Conservation (phyloP, 2,329 filamentous ascomycete species). For the Hirsutella thompsonii region DNA sequence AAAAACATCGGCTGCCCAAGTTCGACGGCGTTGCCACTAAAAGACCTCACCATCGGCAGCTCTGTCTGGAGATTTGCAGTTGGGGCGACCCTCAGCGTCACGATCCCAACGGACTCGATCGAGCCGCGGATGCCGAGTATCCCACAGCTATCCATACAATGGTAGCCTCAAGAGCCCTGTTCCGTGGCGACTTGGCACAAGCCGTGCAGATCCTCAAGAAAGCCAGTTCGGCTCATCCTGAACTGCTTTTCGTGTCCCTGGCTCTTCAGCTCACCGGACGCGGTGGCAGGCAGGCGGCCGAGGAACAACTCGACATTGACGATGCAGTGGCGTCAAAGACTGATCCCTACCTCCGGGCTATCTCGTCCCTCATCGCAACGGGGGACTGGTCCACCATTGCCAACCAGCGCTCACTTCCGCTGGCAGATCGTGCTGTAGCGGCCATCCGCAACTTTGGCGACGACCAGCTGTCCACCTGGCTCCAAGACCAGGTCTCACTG, state of each 20-base stretch:
- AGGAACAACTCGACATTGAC: constrained; percentile 44
- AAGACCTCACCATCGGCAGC: constrained; percentile 56
- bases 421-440: constrained; percentile 62
- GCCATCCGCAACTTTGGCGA: constrained; percentile 56
- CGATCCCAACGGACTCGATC: constrained; percentile 29
- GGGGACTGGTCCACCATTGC: constrained; percentile 66
- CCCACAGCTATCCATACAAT: constrained; percentile 53
- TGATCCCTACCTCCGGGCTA: constrained; percentile 68
- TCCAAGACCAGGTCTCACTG: constrained; percentile 49
- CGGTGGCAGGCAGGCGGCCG: constrained; percentile 28
- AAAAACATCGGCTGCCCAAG: constrained; percentile 44
- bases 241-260: constrained; percentile 56
- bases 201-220: constrained; percentile 59
- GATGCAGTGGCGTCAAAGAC: constrained; percentile 48
- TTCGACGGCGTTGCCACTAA: constrained; percentile 52
- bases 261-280: constrained; percentile 51
- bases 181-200: constrained; percentile 55
- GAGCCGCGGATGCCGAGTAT: constrained; percentile 28
- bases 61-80: constrained; percentile 63
- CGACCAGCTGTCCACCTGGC: constrained; percentile 50
- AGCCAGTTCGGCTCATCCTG: constrained; percentile 47
- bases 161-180: constrained; percentile 63
- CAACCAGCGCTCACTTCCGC: constrained; percentile 57
- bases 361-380: constrained; percentile 65
- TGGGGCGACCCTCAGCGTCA: constrained; percentile 49